Percentiles rank a stretch among this genome's conserved stretches.
These are phyloP conservation scores for Nakaseomyces kungkrabaensis DNA, from an alignment of 1,139 yeast genomes.

Conservation along the genomic window DNA sequence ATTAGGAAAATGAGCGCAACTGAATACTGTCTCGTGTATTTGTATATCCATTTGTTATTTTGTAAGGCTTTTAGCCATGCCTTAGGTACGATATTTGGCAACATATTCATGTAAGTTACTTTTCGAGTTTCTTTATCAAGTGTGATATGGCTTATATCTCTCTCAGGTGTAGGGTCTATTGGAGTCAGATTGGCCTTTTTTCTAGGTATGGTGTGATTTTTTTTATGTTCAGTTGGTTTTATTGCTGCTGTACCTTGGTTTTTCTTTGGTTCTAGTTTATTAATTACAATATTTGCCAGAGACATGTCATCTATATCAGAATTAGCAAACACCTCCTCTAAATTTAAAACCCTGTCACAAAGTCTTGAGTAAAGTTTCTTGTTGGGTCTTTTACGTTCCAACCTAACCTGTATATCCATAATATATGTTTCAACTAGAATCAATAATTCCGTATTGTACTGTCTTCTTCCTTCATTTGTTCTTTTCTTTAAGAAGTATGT, in stretches of 20 bases:
- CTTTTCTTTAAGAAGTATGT: not conserved
- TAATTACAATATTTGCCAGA: not conserved
- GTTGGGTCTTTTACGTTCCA: not conserved
- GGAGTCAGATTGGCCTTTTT: not conserved
- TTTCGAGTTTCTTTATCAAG: not conserved
- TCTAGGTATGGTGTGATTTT: not conserved
- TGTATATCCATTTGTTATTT: conserved; percentile 1
- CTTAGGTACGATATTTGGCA: not conserved
- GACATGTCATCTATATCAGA: not conserved
- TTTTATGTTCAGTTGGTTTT: not conserved
- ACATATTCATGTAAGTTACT: not conserved
- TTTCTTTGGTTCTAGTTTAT: not conserved
- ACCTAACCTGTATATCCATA: not conserved
- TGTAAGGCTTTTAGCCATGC: not conserved
- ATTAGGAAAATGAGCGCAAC: not conserved
- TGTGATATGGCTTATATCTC: not conserved
- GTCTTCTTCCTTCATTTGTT: conserved; percentile 1
- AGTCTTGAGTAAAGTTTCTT: not conserved
- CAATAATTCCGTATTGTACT: not conserved
- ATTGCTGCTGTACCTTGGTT: too few species aligned
- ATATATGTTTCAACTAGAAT: conserved; percentile 3
- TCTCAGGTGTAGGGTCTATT: not conserved
- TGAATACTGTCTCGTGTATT: not conserved
- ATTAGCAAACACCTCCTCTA: not conserved
- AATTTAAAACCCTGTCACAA: not conserved